A percentile compares a stretch with the other conserved stretches of the same genome.
Conservation (phyloP, 371 early-diverging fungal species). For the Apophysomyces variabilis region DNA sequence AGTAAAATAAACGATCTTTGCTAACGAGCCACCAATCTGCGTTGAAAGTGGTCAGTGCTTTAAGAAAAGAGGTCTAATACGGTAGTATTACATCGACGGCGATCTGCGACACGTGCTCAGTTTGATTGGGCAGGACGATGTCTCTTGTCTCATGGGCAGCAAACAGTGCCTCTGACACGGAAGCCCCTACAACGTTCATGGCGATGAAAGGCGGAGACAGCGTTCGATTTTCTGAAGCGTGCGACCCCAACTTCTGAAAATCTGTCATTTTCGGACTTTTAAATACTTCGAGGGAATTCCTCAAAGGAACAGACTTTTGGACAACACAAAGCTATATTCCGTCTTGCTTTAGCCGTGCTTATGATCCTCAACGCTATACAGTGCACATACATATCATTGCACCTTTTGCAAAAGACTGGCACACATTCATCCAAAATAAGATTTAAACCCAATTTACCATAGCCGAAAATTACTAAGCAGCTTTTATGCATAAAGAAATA, state of each 20-base stretch:
- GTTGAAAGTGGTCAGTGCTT: conserved; percentile 8
- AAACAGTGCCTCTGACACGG: conserved; percentile 66
- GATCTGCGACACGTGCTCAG: conserved; percentile 85
- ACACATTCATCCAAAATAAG: too few species aligned
- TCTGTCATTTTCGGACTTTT: conserved; percentile 3
- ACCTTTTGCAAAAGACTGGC: too few species aligned
- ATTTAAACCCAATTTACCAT: too few species aligned
- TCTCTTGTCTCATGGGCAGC: conserved; percentile 68
- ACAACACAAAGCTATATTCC: too few species aligned
- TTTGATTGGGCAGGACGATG: conserved; percentile 90
- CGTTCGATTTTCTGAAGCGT: background rate
- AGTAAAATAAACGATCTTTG: conserved; percentile 92
- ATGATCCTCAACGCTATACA: too few species aligned
- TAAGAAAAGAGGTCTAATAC: background rate
- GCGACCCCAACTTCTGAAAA: background rate
- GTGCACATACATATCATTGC: too few species aligned
- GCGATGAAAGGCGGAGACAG: conserved; percentile 3
- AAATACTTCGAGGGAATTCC: background rate
- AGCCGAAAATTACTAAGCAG: background rate
- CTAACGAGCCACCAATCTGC: conserved; percentile 91
- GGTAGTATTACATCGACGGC: conserved; percentile 81
- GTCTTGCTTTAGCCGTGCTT: too few species aligned
- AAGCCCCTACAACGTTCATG: conserved; percentile 73
- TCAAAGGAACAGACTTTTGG: background rate
- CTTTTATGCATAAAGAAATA: conserved; percentile 62